phyloP scores from a whole-genome alignment of 805 yeast genomes.

The Candida pseudoglaebosa region DNA sequence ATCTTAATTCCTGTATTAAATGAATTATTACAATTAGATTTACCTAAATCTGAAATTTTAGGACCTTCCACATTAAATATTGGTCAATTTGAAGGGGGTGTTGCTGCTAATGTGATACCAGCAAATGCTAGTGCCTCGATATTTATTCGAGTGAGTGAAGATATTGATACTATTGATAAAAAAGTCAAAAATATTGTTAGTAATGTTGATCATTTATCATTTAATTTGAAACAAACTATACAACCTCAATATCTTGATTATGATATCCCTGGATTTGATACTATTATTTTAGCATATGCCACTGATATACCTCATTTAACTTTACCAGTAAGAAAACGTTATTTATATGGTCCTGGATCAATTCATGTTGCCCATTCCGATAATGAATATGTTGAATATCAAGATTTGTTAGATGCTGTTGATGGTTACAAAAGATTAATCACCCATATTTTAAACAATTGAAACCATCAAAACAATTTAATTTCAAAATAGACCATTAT shows the following conservation, averaged over 20 bases:
- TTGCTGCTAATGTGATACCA: constrained; percentile 65
- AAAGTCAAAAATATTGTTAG: constrained; percentile 33
- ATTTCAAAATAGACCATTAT: too few species aligned
- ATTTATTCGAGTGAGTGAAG: constrained; percentile 52
- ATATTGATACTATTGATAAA: constrained; percentile 32
- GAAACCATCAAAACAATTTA: too few species aligned
- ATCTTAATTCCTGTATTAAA: constrained; percentile 49
- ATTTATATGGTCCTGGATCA: constrained; percentile 65
- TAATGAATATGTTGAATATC: constrained; percentile 47
- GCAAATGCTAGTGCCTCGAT: constrained; percentile 49
- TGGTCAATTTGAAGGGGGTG: constrained; percentile 57
- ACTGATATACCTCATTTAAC: constrained; percentile 37
- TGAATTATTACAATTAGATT: constrained; percentile 38
- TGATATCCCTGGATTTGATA: constrained; percentile 64
- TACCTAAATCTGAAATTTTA: constrained; percentile 49
- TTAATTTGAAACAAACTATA: constrained; percentile 13
- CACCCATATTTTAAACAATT: constrained; percentile 14
- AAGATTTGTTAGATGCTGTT: constrained; percentile 47
- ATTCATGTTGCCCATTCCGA: constrained; percentile 59
- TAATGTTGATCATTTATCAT: constrained; percentile 19
- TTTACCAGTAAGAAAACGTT: constrained; percentile 29
- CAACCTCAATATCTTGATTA: constrained; percentile 50
- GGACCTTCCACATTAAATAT: constrained; percentile 63
- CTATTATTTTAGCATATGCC: constrained; percentile 44
- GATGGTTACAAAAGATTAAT: constrained; percentile 49